Conservation (phyloP, 2,329 filamentous ascomycete genomes). For the Colletotrichum sp. region DNA sequence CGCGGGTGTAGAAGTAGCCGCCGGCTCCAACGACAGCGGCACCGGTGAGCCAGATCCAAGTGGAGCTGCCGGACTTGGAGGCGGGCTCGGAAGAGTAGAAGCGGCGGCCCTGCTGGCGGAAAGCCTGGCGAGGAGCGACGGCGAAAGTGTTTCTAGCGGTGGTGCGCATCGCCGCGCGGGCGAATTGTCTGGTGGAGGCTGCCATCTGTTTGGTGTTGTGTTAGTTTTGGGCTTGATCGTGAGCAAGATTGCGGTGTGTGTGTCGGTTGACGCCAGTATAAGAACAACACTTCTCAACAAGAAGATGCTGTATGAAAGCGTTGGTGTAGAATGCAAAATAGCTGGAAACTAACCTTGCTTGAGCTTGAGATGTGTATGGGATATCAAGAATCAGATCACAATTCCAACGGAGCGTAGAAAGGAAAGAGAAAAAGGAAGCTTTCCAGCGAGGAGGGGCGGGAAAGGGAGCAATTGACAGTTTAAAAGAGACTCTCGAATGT, state of each 20-base stretch:
- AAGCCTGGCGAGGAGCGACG: slow-evolving; percentile 65
- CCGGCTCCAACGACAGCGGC: slow-evolving; percentile 64
- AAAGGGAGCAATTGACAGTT: not conserved
- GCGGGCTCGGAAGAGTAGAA: slow-evolving; percentile 77
- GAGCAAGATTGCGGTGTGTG: not conserved
- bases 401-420: not conserved
- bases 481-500: slow-evolving; percentile 5
- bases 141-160: slow-evolving; percentile 63
- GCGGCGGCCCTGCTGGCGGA: slow-evolving; percentile 77
- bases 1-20: slow-evolving; percentile 69
- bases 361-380: not conserved
- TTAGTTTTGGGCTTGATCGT: not conserved
- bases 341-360: slow-evolving; percentile 2
- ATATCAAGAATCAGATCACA: not conserved
- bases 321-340: not conserved
- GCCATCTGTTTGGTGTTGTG: slow-evolving; percentile 1
- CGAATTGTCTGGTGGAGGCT: slow-evolving; percentile 45
- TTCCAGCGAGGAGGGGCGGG: not conserved
- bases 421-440: not conserved
- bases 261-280: not conserved
- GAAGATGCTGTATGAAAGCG: not conserved
- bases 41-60: slow-evolving; percentile 62
- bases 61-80: slow-evolving; percentile 50
- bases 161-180: slow-evolving; percentile 63
- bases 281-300: not conserved